phyloP scores from a whole-genome alignment of 768 basidiomycete genomes.

The Podaxis carcinomalis region DNA sequence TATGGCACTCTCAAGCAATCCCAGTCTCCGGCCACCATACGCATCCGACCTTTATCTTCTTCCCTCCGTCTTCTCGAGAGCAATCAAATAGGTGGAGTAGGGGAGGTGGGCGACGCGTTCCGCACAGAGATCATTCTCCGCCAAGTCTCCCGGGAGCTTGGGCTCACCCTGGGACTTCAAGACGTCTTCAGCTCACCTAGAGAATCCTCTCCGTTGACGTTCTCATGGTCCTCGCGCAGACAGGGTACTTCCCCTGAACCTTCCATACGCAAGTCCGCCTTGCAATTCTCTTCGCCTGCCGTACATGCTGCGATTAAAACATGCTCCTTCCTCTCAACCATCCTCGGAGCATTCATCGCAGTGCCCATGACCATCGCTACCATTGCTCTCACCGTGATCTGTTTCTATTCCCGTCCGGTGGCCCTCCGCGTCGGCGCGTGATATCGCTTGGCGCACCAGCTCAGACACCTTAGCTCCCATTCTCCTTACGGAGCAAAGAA shows the following conservation, averaged over 20 bases:
- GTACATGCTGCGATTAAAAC: not conserved
- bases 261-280: not conserved
- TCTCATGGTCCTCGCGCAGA: not conserved
- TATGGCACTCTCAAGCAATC: constrained; percentile 1
- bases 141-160: constrained; percentile 2
- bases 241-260: not conserved
- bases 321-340: constrained; percentile 3
- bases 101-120: constrained; percentile 2
- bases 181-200: constrained; percentile 9
- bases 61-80: constrained; percentile 6
- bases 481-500: not conserved
- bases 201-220: not conserved
- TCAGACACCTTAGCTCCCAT: not conserved
- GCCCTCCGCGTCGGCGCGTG: constrained; percentile 30
- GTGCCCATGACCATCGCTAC: constrained; percentile 33
- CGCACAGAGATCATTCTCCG: constrained; percentile 9
- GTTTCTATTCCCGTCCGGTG: constrained; percentile 35
- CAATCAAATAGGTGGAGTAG: not conserved
- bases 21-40: not conserved
- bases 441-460: not conserved
- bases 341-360: constrained; percentile 19
- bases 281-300: not conserved
- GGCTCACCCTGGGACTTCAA: constrained; percentile 3
- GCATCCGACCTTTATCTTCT: not conserved
- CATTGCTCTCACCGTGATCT: constrained; percentile 33